Evolutionary conservation across 441 rosid genomes (phyloP), one percentile per base, ranked within the genome.

Genomic region (Erysimum cheiri): DNA sequence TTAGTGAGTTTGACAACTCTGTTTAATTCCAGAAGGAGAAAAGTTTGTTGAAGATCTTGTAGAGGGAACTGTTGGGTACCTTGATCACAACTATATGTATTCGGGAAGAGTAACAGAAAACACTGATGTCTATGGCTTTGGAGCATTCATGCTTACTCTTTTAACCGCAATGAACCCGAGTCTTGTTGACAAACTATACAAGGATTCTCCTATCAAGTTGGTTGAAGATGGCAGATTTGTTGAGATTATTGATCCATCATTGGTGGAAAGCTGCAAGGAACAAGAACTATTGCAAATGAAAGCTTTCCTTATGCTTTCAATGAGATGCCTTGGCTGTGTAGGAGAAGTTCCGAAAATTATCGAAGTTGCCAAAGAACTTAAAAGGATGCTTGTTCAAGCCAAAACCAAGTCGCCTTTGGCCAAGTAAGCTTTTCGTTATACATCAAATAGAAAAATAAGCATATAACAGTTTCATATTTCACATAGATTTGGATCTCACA

Each of bases 81-180:
- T 53, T 24, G 58, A 31, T 53, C 11, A 29, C 12, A 31, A 31
- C 52, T 63, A 26, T 22, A 0, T 32, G 10, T 2, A 11, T 1
- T 19, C 64, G 0, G 65, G 67, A 14, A 6, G 1, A 4, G 48
- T 24, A 10, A 81, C 40, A 31, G 81, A 81, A 19, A 80, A 73
- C 39, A 9, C 8, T 4, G 84, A 81, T 76, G 84, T 78, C 52
- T 81, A 19, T 57, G 52, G 67, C 6, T 76, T 81, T 26, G 82
- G 85, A 2, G 64, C 39, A 29, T 8, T 77, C 13, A 70, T 77
- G 10, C 13, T 77, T 47, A 54, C 47, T 36, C 78, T 81, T 48
- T 37, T 81, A 14, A 71, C 77, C 5, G 78, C 74, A 41, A 62
- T 4, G 37, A 4, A 24, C 13, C 50, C 50, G 64, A 60, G 50